Conservation (phyloP, 345 rosid genomes). For the Eucalyptus dawsonii region DNA sequence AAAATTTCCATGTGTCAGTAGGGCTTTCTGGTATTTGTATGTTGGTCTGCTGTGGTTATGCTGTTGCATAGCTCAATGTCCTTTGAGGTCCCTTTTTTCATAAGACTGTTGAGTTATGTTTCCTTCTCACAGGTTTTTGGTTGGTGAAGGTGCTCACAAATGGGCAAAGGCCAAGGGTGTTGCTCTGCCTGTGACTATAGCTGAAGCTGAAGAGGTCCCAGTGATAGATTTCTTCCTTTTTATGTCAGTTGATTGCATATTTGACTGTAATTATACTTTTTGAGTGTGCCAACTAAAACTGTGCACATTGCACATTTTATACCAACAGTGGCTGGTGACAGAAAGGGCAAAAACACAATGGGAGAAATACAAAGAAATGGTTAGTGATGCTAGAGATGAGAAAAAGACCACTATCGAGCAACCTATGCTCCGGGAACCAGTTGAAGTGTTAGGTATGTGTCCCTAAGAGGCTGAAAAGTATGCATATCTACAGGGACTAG, state of each 20-base stretch:
- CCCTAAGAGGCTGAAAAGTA: background rate
- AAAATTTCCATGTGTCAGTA: background rate
- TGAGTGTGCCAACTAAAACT: background rate
- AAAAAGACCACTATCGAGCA: background rate
- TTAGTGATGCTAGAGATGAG: constrained; percentile 33
- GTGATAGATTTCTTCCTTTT: background rate
- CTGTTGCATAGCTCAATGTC: background rate
- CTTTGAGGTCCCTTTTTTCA: background rate
- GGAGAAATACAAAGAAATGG: constrained; percentile 62
- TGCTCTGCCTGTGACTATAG: constrained; percentile 27
- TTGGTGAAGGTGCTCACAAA: constrained; percentile 77
- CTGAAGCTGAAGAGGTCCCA: constrained; percentile 63
- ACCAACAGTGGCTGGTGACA: constrained; percentile 76
- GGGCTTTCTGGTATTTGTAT: background rate
- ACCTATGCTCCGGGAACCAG: background rate
- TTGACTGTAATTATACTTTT: background rate
- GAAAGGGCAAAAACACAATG: constrained; percentile 72
- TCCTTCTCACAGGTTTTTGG: constrained; percentile 56
- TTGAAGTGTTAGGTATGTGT: constrained; percentile 8
- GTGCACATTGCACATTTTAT: background rate
- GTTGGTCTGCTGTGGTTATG: background rate
- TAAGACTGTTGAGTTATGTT: background rate
- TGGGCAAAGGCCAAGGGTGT: constrained; percentile 72
- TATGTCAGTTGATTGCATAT: background rate
- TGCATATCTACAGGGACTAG: background rate